These are phyloP conservation scores for Alternaria conjuncta DNA, from an alignment of 2,329 filamentous ascomycete species.

Conservation along the genomic window DNA sequence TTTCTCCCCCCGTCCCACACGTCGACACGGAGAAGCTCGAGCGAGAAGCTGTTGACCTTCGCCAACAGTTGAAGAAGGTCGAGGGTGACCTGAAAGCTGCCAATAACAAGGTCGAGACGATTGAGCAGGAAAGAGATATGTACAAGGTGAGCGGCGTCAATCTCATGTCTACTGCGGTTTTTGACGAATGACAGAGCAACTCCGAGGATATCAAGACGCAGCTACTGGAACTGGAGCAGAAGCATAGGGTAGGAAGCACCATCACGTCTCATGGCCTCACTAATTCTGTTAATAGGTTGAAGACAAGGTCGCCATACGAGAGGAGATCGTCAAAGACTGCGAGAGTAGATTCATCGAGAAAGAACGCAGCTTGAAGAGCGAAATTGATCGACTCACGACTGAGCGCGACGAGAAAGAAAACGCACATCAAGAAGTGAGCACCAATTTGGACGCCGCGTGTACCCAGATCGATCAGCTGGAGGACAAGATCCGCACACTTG, in stretches of 20 bases:
- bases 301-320: neutral
- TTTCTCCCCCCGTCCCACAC: neutral
- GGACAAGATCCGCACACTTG: slow-evolving; percentile 2
- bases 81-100: slow-evolving; percentile 17
- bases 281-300: slow-evolving; percentile 1
- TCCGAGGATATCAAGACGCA: neutral
- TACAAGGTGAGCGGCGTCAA: slow-evolving; percentile 4
- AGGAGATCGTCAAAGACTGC: slow-evolving; percentile 10
- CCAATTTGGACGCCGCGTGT: slow-evolving; percentile 13
- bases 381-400: slow-evolving; percentile 19
- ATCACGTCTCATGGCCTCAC: neutral
- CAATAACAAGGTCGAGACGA: slow-evolving; percentile 5
- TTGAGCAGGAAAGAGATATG: slow-evolving; percentile 1
- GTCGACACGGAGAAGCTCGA: slow-evolving; percentile 5
- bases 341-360: slow-evolving; percentile 14
- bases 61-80: slow-evolving; percentile 12
- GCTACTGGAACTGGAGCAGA: neutral
- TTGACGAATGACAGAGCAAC: slow-evolving; percentile 1
- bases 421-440: neutral
- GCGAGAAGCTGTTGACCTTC: slow-evolving; percentile 15
- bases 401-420: slow-evolving; percentile 23
- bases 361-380: slow-evolving; percentile 16
- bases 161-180: neutral
- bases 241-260: slow-evolving; percentile 6
- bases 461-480: slow-evolving; percentile 9